Evolutionary conservation across 768 basidiomycete species (phyloP), one percentile per base, ranked within the genome.

Genomic region (Lactarius evosmus): DNA sequence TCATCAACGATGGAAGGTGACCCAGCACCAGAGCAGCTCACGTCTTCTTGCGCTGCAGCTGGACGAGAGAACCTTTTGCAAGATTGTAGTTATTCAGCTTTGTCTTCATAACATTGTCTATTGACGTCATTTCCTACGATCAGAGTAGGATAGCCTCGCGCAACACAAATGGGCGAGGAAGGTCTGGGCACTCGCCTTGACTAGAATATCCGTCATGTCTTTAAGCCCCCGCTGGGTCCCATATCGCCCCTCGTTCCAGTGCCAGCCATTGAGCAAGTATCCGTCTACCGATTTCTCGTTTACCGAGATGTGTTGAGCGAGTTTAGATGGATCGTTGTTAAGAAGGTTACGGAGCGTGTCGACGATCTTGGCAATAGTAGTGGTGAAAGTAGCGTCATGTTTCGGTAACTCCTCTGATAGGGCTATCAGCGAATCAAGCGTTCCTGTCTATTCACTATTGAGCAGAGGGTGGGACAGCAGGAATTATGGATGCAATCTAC

Each of bases 21-120:
- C 38, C 61, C 19, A 41, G 33, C 19, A 53, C 65, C 57, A 76
- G 27, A 36, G n/a, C 2, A 63, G 72, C 82, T 61, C 72, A 96
- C 95, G 85, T 86, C 80, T 91, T 90, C 85, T 94, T 98, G 69
- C 97, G 86, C 72, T 96, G 93, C 82, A 98, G 87, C 71, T 93
- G 89, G 4, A 87, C 84, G 56, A 98, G 79, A 53, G 91, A 88
- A 0, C 96, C 96, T 75, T 99, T 99, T 55, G 93, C 90, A 14
- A 96, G 78, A 72, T 95, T 95, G 76, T 99, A 99, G 72, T 86
- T 88, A 70, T 88, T 91, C 44, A 94, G 77, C 76, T 97, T 98
- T 46, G 85, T 79, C 78, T 96, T 96, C 84, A 97, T 91, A 41
- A 91, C 86, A 72, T 90, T 91, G 75, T 99, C 97, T 66, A 98